Base-by-base conservation (phyloP, 495 filamentous ascomycete genomes). In the Penicillium goetzii region DNA sequence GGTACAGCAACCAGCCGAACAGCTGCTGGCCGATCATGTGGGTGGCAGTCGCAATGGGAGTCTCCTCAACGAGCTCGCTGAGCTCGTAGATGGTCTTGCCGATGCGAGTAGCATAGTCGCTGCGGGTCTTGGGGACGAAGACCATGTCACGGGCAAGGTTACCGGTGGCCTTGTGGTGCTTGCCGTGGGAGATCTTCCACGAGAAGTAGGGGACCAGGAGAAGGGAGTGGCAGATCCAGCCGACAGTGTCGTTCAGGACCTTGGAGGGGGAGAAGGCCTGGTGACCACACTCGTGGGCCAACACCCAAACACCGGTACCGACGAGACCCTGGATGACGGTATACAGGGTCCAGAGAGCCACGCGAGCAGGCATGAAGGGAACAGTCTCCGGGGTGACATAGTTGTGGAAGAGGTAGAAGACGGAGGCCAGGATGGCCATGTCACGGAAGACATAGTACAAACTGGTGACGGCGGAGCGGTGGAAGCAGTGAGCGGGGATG, bases 91-190 rank as follows among this genome's bases (percentile, higher is more conserved):
- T 78, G 58, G 91, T 65, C 63, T 81, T 83, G 68, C 91, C 91
- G 61, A 92, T 64, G 49, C 87, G 86, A 54, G 81, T 85, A 34
- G 91, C 90, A 67, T 89, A 90, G 73, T 88, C 74, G 53, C 92
- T 84, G 38, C 92, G 86, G 60, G 91, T 92, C 81, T 90, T 91
- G 38, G 95, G 95, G 3, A 97, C 83, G 80, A 97, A 97, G 61
- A 97, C 95, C 92, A 97, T 97, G 78, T 99, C 95, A 68, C 93
- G 91, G 74, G 94, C 92, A 68, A 99, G 82, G 84, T 99, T 85
- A 63, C 93, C 95, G 43, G 95, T 99, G 54, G 92, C 92, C 83
- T 97, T 93, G 85, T 96, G 92, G 81, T 96, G 92, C 85, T 93
- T 92, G 75, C 90, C 88, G 80, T 96, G 92, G 63, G 90, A 92